Base-by-base conservation (phyloP, 176 grass and related monocot genomes). In the Rhynchospora pubera region DNA sequence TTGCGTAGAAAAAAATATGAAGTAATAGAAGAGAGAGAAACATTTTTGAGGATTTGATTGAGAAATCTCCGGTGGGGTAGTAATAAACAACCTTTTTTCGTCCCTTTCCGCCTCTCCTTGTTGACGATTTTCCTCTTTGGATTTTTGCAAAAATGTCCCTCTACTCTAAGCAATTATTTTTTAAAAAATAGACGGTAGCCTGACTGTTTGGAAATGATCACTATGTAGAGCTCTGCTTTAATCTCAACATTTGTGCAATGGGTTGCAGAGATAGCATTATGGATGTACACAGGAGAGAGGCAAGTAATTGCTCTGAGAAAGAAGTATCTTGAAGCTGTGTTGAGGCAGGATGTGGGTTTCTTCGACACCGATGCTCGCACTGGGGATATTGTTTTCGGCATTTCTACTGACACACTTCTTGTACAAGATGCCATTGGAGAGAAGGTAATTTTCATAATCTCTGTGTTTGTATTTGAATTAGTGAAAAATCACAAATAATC, bases 281-380 rank as follows among this genome's bases (percentile, higher is more conserved):
- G 97, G 97, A 99, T 99, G 97, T 95, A 96, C 87, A 91, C 91
- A 9, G 97, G 97, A 13, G 93, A 99, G 84, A 85, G 97, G 84
- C 97, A 99, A 88, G 93, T 93, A 46, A 90, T 91, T 76, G 79
- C 89, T 1, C 72, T 99, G 24, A 86, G 97, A 75, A 88, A 90
- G 76, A 87, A 83, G 10, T 99, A 99, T 82, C 87, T 99, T 12
- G 93, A 99, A 67, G 92, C 93, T 6, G 92, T 99, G 61, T 91
- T 99, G 76, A 87, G 89, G 22, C 97, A 99, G 87, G 97, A 99
- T 56, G 93, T 99, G 0, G 93, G 97, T 48, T 99, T 99, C 93
- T 99, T 99, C 60, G 97, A 99, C 85, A 99, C 97, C 12, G 93
- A 99, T 79, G 92, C 91, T 43, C 91, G 97, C 39, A 99, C 92